These are phyloP conservation scores for Apiospora phragmitis DNA, from an alignment of 2,329 filamentous ascomycete species.

Conservation along the genomic window DNA sequence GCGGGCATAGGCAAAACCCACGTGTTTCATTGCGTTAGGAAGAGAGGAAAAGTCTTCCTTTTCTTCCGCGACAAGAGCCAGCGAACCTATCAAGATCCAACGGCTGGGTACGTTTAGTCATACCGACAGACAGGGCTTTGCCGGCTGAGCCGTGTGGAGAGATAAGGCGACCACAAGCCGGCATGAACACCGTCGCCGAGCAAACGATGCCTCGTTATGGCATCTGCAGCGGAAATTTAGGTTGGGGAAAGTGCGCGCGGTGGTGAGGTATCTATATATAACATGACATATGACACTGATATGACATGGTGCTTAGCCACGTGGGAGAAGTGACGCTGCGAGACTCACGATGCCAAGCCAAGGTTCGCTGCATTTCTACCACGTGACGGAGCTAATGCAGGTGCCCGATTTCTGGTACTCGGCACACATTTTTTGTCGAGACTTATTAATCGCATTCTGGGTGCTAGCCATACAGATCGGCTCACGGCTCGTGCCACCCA, in stretches of 20 bases:
- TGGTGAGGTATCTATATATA: not conserved
- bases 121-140: not conserved
- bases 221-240: not conserved
- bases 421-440: not conserved
- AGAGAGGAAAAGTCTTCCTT: not conserved
- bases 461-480: not conserved
- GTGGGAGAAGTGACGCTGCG: not conserved
- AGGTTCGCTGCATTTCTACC: not conserved
- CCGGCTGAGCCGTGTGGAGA: not conserved
- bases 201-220: not conserved
- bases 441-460: not conserved
- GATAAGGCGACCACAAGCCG: not conserved
- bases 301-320: not conserved
- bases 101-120: not conserved
- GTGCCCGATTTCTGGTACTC: not conserved
- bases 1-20: not conserved
- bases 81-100: not conserved
- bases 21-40: not conserved
- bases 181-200: not conserved
- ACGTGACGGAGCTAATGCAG: not conserved
- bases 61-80: not conserved
- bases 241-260: not conserved
- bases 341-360: not conserved
- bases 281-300: not conserved
- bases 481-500: not conserved